Conservation (phyloP, 2,329 filamentous ascomycete species). For the Spiromastix sp. region DNA sequence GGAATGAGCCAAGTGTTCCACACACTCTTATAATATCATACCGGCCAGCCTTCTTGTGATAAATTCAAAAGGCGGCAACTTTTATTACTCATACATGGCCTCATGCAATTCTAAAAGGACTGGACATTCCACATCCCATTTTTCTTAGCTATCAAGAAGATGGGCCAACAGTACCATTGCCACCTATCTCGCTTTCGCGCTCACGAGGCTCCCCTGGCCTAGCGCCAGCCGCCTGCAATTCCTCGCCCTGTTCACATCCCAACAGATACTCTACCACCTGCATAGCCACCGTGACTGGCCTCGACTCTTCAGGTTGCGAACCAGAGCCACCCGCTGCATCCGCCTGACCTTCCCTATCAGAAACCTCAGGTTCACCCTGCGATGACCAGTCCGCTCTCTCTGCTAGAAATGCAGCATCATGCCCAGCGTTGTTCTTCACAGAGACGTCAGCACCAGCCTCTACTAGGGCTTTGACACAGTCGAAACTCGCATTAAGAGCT, state of each 20-base stretch:
- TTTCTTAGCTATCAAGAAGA: too few species aligned
- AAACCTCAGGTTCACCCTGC: conserved; percentile 7
- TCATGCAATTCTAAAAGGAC: too few species aligned
- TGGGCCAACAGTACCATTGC: too few species aligned
- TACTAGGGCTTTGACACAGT: conserved; percentile 66
- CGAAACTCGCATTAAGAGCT: conserved; percentile 75
- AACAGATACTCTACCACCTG: conserved; percentile 34
- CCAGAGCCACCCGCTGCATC: conserved; percentile 7
- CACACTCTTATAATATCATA: too few species aligned
- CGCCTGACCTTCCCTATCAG: conserved; percentile 13
- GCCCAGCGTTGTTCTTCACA: conserved; percentile 71
- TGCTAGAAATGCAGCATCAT: conserved; percentile 67
- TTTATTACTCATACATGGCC: too few species aligned
- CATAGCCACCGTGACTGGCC: conserved; percentile 25
- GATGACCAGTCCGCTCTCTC: conserved; percentile 58
- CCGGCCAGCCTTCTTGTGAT: too few species aligned
- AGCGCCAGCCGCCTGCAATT: conserved; percentile 18
- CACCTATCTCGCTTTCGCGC: too few species aligned
- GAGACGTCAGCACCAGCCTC: conserved; percentile 67
- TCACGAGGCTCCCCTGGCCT: conserved; percentile 11
- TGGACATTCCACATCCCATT: too few species aligned
- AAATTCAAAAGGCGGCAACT: too few species aligned
- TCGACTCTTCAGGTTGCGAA: conserved; percentile 8
- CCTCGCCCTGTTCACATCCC: conserved; percentile 26
- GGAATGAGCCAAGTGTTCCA: too few species aligned